Evolutionary conservation across 257 asterid genomes (phyloP).

Genomic region (Thymus quinquecostatus): DNA sequence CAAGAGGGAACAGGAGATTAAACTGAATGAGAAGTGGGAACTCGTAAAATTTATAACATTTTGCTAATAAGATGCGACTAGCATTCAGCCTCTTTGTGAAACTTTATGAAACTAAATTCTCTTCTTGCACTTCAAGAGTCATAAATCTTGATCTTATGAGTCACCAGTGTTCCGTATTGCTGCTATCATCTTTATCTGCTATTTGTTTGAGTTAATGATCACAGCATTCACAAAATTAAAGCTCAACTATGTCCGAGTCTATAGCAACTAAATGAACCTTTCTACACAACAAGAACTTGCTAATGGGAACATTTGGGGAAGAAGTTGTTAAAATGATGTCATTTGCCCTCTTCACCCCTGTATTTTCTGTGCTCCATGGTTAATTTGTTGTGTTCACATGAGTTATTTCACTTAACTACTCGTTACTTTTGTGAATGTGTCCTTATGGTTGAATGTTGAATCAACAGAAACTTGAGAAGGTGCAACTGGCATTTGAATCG

Average conservation of each 20-base stretch:
- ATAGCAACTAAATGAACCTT: too few relatives aligned
- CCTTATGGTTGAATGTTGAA: constrained; percentile 13
- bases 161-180: not conserved
- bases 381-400: not conserved
- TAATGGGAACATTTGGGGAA: too few relatives aligned
- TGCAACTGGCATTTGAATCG: constrained; percentile 45
- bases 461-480: constrained; percentile 67
- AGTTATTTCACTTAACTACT: not conserved
- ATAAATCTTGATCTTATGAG: not conserved
- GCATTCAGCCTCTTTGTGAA: not conserved
- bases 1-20: too few relatives aligned
- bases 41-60: not conserved
- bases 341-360: too few relatives aligned
- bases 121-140: not conserved
- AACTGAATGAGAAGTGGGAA: not conserved
- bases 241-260: too few relatives aligned
- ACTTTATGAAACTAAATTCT: too few relatives aligned
- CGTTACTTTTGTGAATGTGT: not conserved
- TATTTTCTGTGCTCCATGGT: too few relatives aligned
- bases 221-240: too few relatives aligned
- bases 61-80: not conserved
- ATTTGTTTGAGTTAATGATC: not conserved
- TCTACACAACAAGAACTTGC: too few relatives aligned
- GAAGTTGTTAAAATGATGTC: too few relatives aligned
- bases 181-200: not conserved